phyloP scores from a whole-genome alignment of 2,329 filamentous ascomycete genomes.

The Clonostachys byssicola region DNA sequence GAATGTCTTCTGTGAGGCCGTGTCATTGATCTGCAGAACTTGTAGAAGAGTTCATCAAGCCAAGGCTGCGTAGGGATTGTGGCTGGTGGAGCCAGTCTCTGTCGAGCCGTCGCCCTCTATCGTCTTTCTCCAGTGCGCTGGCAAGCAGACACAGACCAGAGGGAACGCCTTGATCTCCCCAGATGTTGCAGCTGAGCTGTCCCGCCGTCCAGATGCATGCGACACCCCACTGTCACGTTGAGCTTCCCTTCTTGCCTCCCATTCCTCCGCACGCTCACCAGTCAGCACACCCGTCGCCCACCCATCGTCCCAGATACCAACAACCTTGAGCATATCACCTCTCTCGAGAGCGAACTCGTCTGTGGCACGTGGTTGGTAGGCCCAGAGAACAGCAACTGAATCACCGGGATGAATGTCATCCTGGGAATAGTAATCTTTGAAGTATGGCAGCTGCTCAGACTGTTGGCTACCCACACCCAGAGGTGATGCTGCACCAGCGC shows the following conservation, averaged over 20 bases:
- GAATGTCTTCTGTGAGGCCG: no score
- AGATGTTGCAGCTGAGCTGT: conserved; percentile 54
- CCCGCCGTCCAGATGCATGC: conserved; percentile 63
- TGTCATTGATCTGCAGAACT: no score
- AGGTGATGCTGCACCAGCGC: conserved; percentile 70
- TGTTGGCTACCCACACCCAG: conserved; percentile 82
- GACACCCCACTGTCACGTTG: conserved; percentile 94
- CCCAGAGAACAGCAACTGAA: conserved; percentile 88
- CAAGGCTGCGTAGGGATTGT: conserved; percentile 12
- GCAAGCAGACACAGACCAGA: conserved; percentile 90
- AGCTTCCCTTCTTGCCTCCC: conserved; percentile 69
- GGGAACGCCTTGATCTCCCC: conserved; percentile 98
- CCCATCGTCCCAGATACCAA: conserved; percentile 98
- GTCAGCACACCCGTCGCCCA: conserved; percentile 93
- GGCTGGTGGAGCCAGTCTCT: conserved; percentile 51
- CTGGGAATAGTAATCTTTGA: conserved; percentile 98
- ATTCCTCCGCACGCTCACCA: conserved; percentile 81
- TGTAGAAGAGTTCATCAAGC: conserved; percentile 11
- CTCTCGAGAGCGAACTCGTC: conserved; percentile 93
- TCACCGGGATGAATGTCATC: conserved; percentile 94
- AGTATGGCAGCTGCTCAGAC: conserved; percentile 91
- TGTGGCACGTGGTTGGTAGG: conserved; percentile 87
- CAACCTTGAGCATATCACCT: conserved; percentile 96
- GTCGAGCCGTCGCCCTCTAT: conserved; percentile 83
- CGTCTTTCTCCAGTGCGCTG: conserved; percentile 94